Evolutionary conservation across 805 yeast species (phyloP), one percentile per base, ranked within the genome.

Genomic region (Metschnikowia rubicola): DNA sequence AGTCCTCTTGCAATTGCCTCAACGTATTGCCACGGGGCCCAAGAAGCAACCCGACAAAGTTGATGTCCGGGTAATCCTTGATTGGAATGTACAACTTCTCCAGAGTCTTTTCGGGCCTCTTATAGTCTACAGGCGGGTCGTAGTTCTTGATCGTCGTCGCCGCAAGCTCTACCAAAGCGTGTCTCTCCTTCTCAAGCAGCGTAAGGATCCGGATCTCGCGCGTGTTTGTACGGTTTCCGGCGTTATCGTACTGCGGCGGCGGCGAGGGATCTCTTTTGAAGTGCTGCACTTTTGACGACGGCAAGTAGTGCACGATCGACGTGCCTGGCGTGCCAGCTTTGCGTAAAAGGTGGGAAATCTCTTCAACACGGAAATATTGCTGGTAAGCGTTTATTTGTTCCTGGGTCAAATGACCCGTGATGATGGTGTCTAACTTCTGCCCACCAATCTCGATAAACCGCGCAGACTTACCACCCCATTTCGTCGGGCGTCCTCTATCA

Each of bases 1-100:
- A 84, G 41, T 85, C 83, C 29, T 80, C 83, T 62, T 92, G 96
- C 65, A 95, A 68, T 56, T 81, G 80, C 50, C 87, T 80, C 57
- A 92, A 68, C 0, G 97, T 92, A 57, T 86, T 85, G 21, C 98
- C 99, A 72, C 99, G 83, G 30, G 99, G 99, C 0, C 99, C 99
- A 41, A 94, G 66, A 17, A 94, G 68, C 43, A 86, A 73, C 0
- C 99, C 99, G 44, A 94, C 87, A 62, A 92, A 92, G 67, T 94
- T 94, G 56, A 94, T 84, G 42, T 86, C 92, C 0, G 98, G 97
- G 67, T 89, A 84, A 50, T 88, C 92, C 35, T 82, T 78, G 3
- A 81, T 87, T 1, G 98, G 98, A 11, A 94, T 78, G 62, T 80
- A 91, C 42, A 88, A 75, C 67, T 91, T 94, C 57, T 91, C 96